Base-by-base conservation (phyloP, 176 grass and related monocot genomes). In the Bromus sterilis region DNA sequence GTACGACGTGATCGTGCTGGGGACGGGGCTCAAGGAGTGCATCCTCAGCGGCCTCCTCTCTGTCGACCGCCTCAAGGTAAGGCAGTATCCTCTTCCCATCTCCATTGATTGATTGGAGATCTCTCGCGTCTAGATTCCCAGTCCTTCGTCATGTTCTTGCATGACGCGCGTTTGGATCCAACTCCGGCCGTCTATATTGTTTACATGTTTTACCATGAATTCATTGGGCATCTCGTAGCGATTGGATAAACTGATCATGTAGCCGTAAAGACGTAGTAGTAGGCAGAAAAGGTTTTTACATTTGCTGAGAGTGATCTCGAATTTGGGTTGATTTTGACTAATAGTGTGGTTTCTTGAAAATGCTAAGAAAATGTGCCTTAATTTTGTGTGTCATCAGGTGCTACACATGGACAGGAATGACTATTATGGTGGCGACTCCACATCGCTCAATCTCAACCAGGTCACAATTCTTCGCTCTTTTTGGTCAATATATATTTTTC, bases 11-110 rank as follows among this genome's bases (percentile, higher is more conserved):
- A 91, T 98, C 53, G 95, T 98, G 56, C 67, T 98, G 36, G 95
- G 95, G 41, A 98, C 90, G 40, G 92, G 95, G 30, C 95, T 98
- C 65, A 94, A 98, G 86, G 95, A 98, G 67, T 98, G 95, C 90
- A 98, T 98, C 86, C 86, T 98, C 70, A 98, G 92, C 51, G 95
- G 95, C 58, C 95, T 98, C 78, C 95, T 98, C 78, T 93, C 95
- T 44, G 95, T 98, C 79, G 90, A 98, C 61, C 80, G 94, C 83
- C 89, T 97, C 86, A 97, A 94, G 94, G 94, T 97, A 12, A 43
- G 37, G 66, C 66, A 39, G n/a, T 0, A 37, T 9, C 9, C 49
- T 37, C 21, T 24, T 49, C 34, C 51, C 21, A 18, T 41, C 2
- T 43, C 6, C 11, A 11, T 64, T 53, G 16, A n/a, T 6, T 46